Conservation (phyloP, 2,329 filamentous ascomycete species). For the Aspergillus sp. region DNA sequence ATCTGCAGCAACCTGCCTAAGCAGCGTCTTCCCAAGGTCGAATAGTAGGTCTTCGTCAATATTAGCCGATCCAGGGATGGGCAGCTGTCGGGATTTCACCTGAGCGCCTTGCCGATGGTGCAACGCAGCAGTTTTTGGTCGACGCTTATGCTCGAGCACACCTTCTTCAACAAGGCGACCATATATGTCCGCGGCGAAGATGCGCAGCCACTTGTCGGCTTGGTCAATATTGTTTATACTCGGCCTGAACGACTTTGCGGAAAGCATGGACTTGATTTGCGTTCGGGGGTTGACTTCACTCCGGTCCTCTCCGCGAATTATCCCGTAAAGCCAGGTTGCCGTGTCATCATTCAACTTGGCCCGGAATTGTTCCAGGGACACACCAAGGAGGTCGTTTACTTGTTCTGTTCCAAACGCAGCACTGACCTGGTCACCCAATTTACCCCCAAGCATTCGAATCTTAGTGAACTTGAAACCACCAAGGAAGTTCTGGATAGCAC, state of each 20-base stretch:
- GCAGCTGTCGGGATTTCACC: conserved; percentile 70
- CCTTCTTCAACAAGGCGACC: conserved; percentile 87
- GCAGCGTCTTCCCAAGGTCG: conserved; percentile 71
- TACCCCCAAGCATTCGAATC: conserved; percentile 91
- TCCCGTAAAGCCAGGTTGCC: conserved; percentile 79
- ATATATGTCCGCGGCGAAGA: conserved; percentile 90
- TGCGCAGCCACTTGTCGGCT: conserved; percentile 79
- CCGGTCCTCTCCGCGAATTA: conserved; percentile 79
- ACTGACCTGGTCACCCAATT: conserved; percentile 83
- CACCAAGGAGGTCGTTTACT: conserved; percentile 70
- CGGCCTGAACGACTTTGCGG: conserved; percentile 90
- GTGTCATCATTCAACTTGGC: conserved; percentile 79
- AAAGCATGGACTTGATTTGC: conserved; percentile 96
- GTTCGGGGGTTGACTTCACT: conserved; percentile 89
- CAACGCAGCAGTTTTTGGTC: conserved; percentile 81
- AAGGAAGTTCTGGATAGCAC: conserved; percentile 77
- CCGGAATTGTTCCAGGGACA: conserved; percentile 74
- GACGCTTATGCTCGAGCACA: conserved; percentile 79
- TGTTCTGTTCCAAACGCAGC: conserved; percentile 78
- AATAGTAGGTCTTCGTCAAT: conserved; percentile 73
- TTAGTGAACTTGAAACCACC: conserved; percentile 88
- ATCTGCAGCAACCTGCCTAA: conserved; percentile 75
- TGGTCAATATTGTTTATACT: conserved; percentile 76
- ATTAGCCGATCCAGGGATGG: conserved; percentile 73
- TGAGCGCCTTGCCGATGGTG: conserved; percentile 76